Evolutionary conservation across 352 stramenopile species (phyloP).

Genomic region (Discostella stelligera): DNA sequence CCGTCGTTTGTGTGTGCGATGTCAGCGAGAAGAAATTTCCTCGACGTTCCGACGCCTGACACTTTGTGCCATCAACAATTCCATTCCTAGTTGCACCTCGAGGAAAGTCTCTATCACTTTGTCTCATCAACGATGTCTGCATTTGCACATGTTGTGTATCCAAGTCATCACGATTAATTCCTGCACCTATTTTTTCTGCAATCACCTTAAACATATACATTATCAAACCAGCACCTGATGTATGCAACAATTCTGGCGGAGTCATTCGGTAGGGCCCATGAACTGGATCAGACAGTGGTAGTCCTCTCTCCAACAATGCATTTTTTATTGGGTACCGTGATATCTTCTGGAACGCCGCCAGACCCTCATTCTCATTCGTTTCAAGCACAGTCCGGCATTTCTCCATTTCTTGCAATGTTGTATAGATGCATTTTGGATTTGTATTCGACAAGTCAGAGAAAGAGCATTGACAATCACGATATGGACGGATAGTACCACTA

Average conservation of each 20-base stretch:
- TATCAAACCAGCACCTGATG: conserved; percentile 8
- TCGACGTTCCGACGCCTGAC: background rate
- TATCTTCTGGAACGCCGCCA: conserved; percentile 1
- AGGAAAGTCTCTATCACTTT: conserved; percentile 16
- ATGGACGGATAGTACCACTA: conserved; percentile 2
- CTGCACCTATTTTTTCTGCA: background rate
- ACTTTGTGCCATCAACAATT: background rate
- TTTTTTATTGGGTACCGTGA: conserved; percentile 5
- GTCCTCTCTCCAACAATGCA: background rate
- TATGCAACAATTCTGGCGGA: no score
- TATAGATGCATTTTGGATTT: conserved; percentile 14
- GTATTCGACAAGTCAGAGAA: conserved; percentile 11
- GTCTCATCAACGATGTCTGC: background rate
- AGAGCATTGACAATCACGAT: conserved; percentile 24
- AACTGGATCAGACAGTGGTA: conserved; percentile 16
- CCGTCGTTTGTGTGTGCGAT: conserved; percentile 7
- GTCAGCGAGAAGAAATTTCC: conserved; percentile 18
- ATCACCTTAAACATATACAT: conserved; percentile 12
- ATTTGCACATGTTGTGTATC: background rate
- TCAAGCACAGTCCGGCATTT: conserved; percentile 1
- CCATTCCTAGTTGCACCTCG: conserved; percentile 8
- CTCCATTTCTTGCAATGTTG: background rate
- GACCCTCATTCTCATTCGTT: background rate
- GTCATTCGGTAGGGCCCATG: conserved; percentile 4
- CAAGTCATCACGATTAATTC: conserved; percentile 2